phyloP scores from a whole-genome alignment of 176 grass and related monocot genomes.

The Alopecurus myosuroides region DNA sequence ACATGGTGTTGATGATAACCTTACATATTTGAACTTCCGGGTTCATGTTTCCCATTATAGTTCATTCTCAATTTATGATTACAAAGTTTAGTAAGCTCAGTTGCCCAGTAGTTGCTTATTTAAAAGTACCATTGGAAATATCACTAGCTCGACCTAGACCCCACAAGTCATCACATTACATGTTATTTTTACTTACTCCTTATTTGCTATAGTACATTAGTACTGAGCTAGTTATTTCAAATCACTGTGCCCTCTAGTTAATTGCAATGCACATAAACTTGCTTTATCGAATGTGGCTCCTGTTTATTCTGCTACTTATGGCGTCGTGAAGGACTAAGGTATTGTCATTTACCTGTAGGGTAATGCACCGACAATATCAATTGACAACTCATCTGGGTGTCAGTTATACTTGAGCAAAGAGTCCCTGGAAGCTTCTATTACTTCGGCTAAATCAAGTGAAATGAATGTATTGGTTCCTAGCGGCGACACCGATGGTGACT shows the following conservation, averaged over 20 bases:
- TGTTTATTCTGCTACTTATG: background rate
- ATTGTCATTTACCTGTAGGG: conserved; percentile 41
- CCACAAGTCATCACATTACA: background rate
- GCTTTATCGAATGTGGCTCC: background rate
- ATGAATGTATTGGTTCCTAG: conserved; percentile 84
- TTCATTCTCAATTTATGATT: background rate
- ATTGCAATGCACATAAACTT: background rate
- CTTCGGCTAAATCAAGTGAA: conserved; percentile 98
- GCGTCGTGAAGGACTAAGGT: background rate
- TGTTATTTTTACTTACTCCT: background rate
- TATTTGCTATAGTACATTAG: background rate
- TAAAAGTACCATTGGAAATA: background rate
- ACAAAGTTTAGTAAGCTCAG: background rate
- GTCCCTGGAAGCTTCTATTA: conserved; percentile 73
- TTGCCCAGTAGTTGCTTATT: background rate
- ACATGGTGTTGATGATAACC: conserved; percentile 1
- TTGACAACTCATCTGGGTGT: conserved; percentile 96
- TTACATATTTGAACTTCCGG: background rate
- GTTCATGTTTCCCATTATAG: background rate
- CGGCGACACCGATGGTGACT: conserved; percentile 56
- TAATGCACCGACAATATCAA: conserved; percentile 81
- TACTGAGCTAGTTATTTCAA: background rate
- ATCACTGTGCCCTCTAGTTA: background rate
- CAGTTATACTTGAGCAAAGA: conserved; percentile 88
- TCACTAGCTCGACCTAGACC: background rate